Conservation (phyloP, 495 filamentous ascomycete genomes). For the Bacidia gigantensis region DNA sequence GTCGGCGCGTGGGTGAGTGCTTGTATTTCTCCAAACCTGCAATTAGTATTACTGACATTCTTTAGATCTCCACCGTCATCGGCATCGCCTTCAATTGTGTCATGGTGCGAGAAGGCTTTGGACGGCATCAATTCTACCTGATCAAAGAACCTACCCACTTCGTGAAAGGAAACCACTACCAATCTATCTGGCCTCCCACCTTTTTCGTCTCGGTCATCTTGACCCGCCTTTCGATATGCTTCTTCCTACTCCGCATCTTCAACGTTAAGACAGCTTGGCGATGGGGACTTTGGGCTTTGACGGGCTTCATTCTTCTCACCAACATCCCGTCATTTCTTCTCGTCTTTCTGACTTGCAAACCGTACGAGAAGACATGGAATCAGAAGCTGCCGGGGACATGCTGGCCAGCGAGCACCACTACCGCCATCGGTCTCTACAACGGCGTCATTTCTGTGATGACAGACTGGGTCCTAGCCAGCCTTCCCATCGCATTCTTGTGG, state of each 20-base stretch:
- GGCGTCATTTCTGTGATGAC: slow-evolving; percentile 28
- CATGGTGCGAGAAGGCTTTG: slow-evolving; percentile 7
- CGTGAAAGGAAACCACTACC: slow-evolving; percentile 19
- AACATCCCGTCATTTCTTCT: slow-evolving; percentile 30
- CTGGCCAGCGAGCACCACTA: slow-evolving; percentile 25
- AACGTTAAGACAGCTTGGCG: slow-evolving; percentile 21
- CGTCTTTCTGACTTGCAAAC: slow-evolving; percentile 32
- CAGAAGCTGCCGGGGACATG: slow-evolving; percentile 25
- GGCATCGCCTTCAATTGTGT: slow-evolving; percentile 1
- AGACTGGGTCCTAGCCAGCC: slow-evolving; percentile 31
- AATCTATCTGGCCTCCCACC: slow-evolving; percentile 32
- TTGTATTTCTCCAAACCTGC: too few species aligned
- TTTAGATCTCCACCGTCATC: background rate
- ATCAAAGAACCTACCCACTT: background rate
- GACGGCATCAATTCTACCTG: background rate
- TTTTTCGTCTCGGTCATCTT: slow-evolving; percentile 30
- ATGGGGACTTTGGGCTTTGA: slow-evolving; percentile 28
- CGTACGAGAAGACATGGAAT: slow-evolving; percentile 32
- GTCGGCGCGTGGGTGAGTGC: background rate
- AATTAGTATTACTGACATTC: background rate
- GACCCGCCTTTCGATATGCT: slow-evolving; percentile 32
- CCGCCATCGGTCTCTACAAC: slow-evolving; percentile 31
- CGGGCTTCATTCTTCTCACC: slow-evolving; percentile 24
- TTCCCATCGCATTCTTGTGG: slow-evolving; percentile 16
- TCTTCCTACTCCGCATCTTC: slow-evolving; percentile 34